Base-by-base conservation (phyloP, 768 basidiomycete species). In the Coprinopsis sp. region DNA sequence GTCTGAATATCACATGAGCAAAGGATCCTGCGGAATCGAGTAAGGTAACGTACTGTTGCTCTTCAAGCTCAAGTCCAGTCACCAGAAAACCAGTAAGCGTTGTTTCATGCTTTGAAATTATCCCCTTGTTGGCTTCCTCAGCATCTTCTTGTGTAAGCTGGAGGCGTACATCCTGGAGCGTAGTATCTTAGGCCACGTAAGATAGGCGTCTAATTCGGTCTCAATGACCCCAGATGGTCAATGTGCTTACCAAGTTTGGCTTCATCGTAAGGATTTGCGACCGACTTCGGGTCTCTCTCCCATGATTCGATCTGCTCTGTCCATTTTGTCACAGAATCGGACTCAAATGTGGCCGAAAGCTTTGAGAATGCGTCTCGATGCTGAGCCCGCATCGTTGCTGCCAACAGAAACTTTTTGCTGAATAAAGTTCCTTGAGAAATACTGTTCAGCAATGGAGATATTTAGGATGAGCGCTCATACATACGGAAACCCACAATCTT, bases 401-500 rank as follows among this genome's bases (percentile, higher is more conserved):
- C 27, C 14, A 31, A 14, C 19, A 10, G 1, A 1, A 44, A 22
- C 7, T 46, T 46, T 29, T 46, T 46, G 7, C 24, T 12, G 14
- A 46, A 21, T n/a, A 10, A 36, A 14, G 27, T 11, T 33, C 36
- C 36, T 37, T n/a, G 21, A 7, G 33, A 30, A 47, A 46, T 22
- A 43, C 6, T 12, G 12, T 1, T 14, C 11, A 41, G 14, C 21
- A 21, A n/a, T n/a, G 21, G 41, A 21, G 33, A 13, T 47, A 27
- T n/a, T 18, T 18, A 27, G 21, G 18, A 28, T 23, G 13, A 16
- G 8, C 21, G 23, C 16, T 30, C 14, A 38, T n/a, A n/a, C 49
- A 24, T 41, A 51, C 49, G 36, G 19, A 69, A 27, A 11, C 44
- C 37, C 3, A 55, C 31, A 1, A 53, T 36, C 38, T 65, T 67